Conservation (phyloP, 2,329 filamentous ascomycete species). For the Ceratocystis papillata region DNA sequence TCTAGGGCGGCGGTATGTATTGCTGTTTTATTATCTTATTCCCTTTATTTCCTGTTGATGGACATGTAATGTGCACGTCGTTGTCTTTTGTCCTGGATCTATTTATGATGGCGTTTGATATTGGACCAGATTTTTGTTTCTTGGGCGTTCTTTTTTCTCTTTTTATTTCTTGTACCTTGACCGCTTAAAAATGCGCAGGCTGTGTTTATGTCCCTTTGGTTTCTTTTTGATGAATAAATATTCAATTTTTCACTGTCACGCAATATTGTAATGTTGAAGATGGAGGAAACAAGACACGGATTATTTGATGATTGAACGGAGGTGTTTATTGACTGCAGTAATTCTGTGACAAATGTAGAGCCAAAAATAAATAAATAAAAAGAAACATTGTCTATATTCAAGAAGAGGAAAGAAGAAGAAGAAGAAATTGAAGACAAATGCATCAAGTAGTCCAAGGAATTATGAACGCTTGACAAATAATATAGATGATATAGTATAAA, state of each 20-base stretch:
- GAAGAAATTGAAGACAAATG: background rate
- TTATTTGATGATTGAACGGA: background rate
- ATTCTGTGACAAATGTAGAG: background rate
- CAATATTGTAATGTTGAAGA: background rate
- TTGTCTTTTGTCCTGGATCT: background rate
- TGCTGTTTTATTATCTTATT: background rate
- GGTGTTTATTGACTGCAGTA: background rate
- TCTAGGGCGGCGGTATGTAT: constrained; percentile 6
- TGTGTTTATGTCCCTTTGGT: constrained; percentile 10
- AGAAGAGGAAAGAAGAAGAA: background rate
- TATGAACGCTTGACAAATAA: background rate
- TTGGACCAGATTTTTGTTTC: constrained; percentile 5
- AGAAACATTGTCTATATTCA: constrained; percentile 2
- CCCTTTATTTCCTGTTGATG: background rate
- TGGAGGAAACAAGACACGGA: too few species aligned
- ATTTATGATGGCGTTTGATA: constrained; percentile 2
- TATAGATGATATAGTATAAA: background rate
- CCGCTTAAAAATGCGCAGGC: constrained; percentile 10
- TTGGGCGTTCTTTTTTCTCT: background rate
- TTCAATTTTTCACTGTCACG: background rate
- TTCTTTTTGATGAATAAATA: constrained; percentile 1
- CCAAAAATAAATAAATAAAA: background rate
- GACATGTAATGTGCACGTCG: background rate
- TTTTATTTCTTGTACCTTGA: background rate
- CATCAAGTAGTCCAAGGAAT: too few species aligned